Percentiles rank a stretch among this genome's conserved stretches.
Evolutionary conservation across 208 protist genomes (phyloP).

Genomic region (Plasmodiophora brassicae): DNA sequence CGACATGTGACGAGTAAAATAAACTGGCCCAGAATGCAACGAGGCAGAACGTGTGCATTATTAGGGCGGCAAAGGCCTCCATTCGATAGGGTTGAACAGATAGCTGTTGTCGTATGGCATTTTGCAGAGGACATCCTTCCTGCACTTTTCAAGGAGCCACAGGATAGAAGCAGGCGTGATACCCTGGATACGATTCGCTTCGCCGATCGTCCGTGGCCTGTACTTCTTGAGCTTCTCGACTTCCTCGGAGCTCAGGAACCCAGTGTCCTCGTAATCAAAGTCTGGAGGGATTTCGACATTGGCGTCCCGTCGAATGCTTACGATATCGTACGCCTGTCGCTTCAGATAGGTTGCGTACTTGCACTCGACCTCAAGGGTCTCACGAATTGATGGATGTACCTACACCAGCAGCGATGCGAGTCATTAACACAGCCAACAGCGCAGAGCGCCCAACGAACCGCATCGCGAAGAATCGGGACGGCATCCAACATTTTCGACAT

Average conservation of each 20-base stretch:
- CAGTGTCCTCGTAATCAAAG: neutral
- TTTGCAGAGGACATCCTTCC: no score
- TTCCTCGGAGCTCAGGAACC: slow-evolving; percentile 34
- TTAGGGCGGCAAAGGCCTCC: no score
- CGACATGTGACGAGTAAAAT: no score
- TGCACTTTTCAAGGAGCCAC: slow-evolving; percentile 16
- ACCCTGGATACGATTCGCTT: slow-evolving; percentile 32
- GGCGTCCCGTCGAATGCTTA: neutral
- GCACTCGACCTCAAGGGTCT: neutral
- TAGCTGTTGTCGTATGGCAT: no score
- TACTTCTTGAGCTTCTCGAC: slow-evolving; percentile 21
- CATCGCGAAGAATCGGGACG: no score
- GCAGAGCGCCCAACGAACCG: no score
- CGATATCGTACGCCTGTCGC: neutral
- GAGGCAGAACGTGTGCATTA: no score
- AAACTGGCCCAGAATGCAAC: no score
- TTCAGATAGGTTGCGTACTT: slow-evolving; percentile 13
- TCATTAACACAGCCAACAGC: no score
- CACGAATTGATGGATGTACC: neutral
- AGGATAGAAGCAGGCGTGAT: slow-evolving; percentile 35
- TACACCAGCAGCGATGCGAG: no score
- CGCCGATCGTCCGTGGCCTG: slow-evolving; percentile 1
- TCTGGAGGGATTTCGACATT: neutral
- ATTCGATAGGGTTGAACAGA: no score
- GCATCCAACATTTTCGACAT: neutral